Percentiles rank a stretch among this genome's conserved stretches.
These are phyloP conservation scores for Monosporascus sp. DNA, from an alignment of 2,329 filamentous ascomycete species.

Conservation along the genomic window DNA sequence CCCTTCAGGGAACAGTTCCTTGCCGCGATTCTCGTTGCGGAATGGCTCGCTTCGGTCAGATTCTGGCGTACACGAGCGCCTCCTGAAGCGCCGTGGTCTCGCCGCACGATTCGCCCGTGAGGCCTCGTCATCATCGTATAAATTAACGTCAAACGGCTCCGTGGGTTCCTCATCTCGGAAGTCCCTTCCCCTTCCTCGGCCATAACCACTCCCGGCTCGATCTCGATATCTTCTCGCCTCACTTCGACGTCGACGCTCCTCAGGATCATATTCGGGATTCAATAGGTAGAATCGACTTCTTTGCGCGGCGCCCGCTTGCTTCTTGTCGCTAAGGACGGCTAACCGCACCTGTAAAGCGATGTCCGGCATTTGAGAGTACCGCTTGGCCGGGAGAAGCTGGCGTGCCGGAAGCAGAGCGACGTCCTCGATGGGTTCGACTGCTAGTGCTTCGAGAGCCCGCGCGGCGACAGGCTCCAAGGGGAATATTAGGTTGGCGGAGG, in stretches of 20 bases:
- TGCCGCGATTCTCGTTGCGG: constrained; percentile 41
- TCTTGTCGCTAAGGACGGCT: constrained; percentile 71
- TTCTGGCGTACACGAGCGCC: constrained; percentile 34
- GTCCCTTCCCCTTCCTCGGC: constrained; percentile 28
- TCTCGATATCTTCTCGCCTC: constrained; percentile 58
- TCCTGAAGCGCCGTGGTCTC: constrained; percentile 14
- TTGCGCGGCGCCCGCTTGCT: constrained; percentile 70
- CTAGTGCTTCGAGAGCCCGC: constrained; percentile 51
- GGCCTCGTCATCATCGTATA: constrained; percentile 70
- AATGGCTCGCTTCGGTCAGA: constrained; percentile 18
- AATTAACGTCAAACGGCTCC: constrained; percentile 64
- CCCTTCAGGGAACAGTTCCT: constrained; percentile 58
- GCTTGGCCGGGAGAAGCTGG: constrained; percentile 66
- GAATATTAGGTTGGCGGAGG: constrained; percentile 83
- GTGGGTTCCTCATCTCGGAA: constrained; percentile 44
- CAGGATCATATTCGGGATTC: constrained; percentile 83
- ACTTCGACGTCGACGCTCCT: constrained; percentile 60
- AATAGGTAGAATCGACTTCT: constrained; percentile 89
- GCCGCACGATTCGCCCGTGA: constrained; percentile 29
- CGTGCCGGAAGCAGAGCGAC: constrained; percentile 51
- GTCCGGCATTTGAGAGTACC: constrained; percentile 63
- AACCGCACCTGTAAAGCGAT: constrained; percentile 67
- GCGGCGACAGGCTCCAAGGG: constrained; percentile 46
- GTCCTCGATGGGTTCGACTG: constrained; percentile 48
- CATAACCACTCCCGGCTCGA: constrained; percentile 36